phyloP scores from a whole-genome alignment of 2,329 filamentous ascomycete genomes.

The Calonectria pseudoreteaudii region DNA sequence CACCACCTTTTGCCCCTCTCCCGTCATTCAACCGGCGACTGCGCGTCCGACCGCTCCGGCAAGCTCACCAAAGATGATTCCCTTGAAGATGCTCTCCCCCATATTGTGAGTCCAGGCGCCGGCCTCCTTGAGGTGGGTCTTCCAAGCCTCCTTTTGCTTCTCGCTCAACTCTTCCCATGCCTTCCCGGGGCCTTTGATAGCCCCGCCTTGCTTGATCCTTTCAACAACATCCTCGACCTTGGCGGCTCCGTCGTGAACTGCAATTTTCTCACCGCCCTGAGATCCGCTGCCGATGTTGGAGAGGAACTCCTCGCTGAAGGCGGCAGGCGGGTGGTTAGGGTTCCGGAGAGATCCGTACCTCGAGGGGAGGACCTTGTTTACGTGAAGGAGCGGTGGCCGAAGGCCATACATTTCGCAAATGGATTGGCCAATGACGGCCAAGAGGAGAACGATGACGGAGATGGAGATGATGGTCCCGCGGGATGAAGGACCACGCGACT shows the following conservation, averaged over 20 bases:
- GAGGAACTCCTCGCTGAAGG: conserved; percentile 48
- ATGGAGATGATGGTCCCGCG: conserved; percentile 64
- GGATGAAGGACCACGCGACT: conserved; percentile 65
- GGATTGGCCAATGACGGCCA: conserved; percentile 72
- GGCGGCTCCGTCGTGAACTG: conserved; percentile 47
- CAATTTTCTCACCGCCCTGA: conserved; percentile 52
- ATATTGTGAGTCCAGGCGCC: conserved; percentile 85
- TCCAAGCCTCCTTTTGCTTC: conserved; percentile 76
- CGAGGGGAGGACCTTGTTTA: conserved; percentile 65
- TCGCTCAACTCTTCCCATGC: conserved; percentile 78
- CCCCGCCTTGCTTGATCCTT: conserved; percentile 57
- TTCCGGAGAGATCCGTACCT: conserved; percentile 50
- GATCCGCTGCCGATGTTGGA: conserved; percentile 51
- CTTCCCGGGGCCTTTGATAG: conserved; percentile 64
- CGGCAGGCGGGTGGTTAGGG: conserved; percentile 40
- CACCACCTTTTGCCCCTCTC: background rate
- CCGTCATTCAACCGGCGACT: conserved; percentile 53
- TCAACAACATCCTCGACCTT: conserved; percentile 34
- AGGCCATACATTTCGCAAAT: conserved; percentile 73
- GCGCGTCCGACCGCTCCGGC: conserved; percentile 70
- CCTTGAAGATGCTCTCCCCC: conserved; percentile 81
- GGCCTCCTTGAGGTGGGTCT: conserved; percentile 72
- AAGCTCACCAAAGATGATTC: conserved; percentile 81
- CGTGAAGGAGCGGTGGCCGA: conserved; percentile 67
- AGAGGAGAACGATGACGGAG: conserved; percentile 67